These are phyloP conservation scores for Morella rubra DNA, from an alignment of 306 rosid species.

Conservation along the genomic window DNA sequence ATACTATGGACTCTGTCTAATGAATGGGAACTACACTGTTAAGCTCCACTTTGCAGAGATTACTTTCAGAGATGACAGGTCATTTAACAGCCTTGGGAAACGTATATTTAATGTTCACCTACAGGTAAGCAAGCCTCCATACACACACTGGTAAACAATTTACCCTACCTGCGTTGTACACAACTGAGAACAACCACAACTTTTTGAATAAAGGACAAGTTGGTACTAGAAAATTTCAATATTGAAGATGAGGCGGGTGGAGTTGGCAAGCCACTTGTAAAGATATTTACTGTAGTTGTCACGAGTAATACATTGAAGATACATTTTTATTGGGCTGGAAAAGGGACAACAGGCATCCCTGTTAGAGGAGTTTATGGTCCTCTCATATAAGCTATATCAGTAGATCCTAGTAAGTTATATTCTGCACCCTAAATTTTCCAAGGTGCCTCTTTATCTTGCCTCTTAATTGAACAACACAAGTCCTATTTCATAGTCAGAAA, in stretches of 20 bases:
- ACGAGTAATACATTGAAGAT: background rate
- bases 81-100: conserved; percentile 25
- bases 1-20: conserved; percentile 75
- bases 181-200: conserved; percentile 23
- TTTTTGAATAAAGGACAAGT: background rate
- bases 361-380: background rate
- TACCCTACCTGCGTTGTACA: conserved; percentile 11
- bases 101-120: background rate
- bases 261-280: background rate
- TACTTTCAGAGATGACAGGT: conserved; percentile 48
- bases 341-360: background rate
- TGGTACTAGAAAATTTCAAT: background rate
- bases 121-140: background rate
- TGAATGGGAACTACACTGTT: conserved; percentile 73
- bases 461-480: conserved; percentile 1
- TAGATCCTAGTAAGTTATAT: background rate
- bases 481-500: no score
- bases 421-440: background rate
- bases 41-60: conserved; percentile 96
- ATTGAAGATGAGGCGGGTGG: background rate
- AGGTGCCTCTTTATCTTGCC: conserved; percentile 4
- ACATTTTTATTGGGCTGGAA: background rate
- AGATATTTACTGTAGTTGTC: background rate
- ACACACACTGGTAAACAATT: conserved; percentile 11
- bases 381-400: conserved; percentile 2